Evolutionary conservation across 352 stramenopile genomes (phyloP), one percentile per base, ranked within the genome.

Genomic region (Phytopythium mirpurense): DNA sequence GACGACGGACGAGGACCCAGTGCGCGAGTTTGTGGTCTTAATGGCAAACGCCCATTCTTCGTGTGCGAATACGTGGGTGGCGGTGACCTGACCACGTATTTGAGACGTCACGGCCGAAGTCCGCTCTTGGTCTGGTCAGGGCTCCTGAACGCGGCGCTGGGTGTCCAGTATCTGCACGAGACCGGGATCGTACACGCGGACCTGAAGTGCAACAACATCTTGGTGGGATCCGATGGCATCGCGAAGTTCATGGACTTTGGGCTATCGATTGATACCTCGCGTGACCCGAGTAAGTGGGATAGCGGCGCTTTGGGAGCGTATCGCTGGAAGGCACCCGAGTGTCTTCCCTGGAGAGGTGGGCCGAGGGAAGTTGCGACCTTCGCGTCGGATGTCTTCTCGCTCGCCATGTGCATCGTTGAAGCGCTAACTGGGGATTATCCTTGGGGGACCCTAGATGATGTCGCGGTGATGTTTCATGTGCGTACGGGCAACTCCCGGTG

Each of bases 251-350:
- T 49, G 14, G 62, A 74, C 47, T 63, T 70, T 62, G 65, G 65
- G 1, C 34, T 59, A 6, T 56, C 40, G 4, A 37, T 47, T 2
- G 31, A n/a, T n/a, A n/a, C n/a, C 59, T 18, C 23, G 34, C 18
- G 19, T 6, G n/a, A 29, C 19, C 5, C 15, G 31, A 14, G 31
- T 14, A 1, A 18, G 26, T 37, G 3, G 1, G 34, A 34, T 18
- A 34, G 0, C 21, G 42, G 31, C 1, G 44, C 36, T 4, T 21
- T 52, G 0, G 65, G 65, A 12, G 65, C 65, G 5, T 43, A 61
- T 23, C 58, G 56, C 2, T 74, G 65, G 65, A 70, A 74, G 41
- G 65, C 65, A 7, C 62, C 65, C 1, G 59, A 74, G 34, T 62
- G 52, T n/a, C 53, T 74, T 5, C 16, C 0, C 1, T n/a, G n/a